phyloP scores from a whole-genome alignment of 2,329 filamentous ascomycete genomes.

The Fusarium verticillioides region DNA sequence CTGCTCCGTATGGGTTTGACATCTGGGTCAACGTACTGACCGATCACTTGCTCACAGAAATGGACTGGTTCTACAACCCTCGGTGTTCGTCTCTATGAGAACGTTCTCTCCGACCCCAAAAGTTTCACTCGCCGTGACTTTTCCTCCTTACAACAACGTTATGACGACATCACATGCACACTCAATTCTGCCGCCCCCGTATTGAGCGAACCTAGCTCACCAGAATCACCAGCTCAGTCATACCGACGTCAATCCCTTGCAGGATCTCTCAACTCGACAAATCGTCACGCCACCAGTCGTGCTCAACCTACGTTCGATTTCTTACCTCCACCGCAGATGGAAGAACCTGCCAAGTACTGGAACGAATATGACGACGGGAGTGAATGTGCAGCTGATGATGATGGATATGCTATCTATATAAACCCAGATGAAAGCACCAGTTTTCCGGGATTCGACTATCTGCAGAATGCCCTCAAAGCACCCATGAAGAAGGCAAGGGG shows the following conservation, averaged over 20 bases:
- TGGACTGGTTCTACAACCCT: constrained; percentile 81
- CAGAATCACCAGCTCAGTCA: constrained; percentile 41
- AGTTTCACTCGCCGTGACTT: constrained; percentile 79
- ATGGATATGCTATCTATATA: constrained; percentile 77
- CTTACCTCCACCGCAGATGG: constrained; percentile 45
- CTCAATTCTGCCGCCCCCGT: constrained; percentile 59
- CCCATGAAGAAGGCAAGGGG: constrained; percentile 63
- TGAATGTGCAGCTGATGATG: constrained; percentile 67
- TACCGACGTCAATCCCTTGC: constrained; percentile 18
- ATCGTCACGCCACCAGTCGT: constrained; percentile 37
- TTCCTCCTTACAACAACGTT: constrained; percentile 59
- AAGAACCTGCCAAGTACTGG: constrained; percentile 71
- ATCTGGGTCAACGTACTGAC: neutral
- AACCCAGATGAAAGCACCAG: constrained; percentile 71
- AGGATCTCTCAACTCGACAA: constrained; percentile 13
- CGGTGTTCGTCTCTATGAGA: constrained; percentile 72
- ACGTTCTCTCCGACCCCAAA: constrained; percentile 72
- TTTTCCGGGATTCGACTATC: constrained; percentile 72
- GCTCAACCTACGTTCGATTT: constrained; percentile 46
- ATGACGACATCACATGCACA: constrained; percentile 60
- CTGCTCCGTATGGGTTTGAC: neutral
- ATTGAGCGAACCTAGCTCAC: constrained; percentile 55
- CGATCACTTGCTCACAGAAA: constrained; percentile 62
- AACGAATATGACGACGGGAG: constrained; percentile 89
- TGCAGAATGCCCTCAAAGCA: constrained; percentile 62